Evolutionary conservation across 768 basidiomycete species (phyloP), one percentile per base, ranked within the genome.

Genomic region (Mycena chlorophos): DNA sequence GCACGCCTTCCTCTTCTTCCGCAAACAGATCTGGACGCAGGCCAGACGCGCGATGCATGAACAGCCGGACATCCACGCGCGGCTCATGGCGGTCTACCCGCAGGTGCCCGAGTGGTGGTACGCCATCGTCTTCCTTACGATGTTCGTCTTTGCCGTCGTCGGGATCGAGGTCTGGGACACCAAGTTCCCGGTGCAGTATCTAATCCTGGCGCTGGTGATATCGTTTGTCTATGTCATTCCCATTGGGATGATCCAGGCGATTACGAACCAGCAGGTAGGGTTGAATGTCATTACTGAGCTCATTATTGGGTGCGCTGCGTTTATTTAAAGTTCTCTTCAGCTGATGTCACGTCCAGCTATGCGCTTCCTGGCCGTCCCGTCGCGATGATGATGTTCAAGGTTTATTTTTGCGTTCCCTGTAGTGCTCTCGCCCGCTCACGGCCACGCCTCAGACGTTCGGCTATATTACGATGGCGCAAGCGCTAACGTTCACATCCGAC

Each of bases 1-100:
- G 26, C 92, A 94, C 63, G 82, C 89, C 0, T 69, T 75, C 68
- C 74, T 92, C 31, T 90, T 81, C 71, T 89, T 85, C 79, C 83
- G 89, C 62, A 87, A 89, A 66, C 88, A 89, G 65, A 88, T 93
- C 51, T 87, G 82, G 84, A 72, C 69, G 0, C 89, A 91, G 68
- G 72, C 85, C 26, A 83, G 85, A 47, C 81, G 86, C 49, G 79
- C 89, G 13, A 80, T 91, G 71, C 70, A 79, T 43, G 91, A 92
- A 62, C 89, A 93, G 64, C 86, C 88, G 1, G 91, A 94, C 71
- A 83, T 94, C 57, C 91, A 94, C 63, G 88, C 89, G 19, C 82
- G 89, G 13, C 75, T 94, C 31, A 94, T 94, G 92, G 75, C 79
- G 13, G 71, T 73, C 47, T 94, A 94, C 66, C 76, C 74, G 1